Percentiles rank a stretch among this genome's conserved stretches.
phyloP scores from a whole-genome alignment of 1,284 basidiomycete species.

The Erythrobasidium hasegawianum region DNA sequence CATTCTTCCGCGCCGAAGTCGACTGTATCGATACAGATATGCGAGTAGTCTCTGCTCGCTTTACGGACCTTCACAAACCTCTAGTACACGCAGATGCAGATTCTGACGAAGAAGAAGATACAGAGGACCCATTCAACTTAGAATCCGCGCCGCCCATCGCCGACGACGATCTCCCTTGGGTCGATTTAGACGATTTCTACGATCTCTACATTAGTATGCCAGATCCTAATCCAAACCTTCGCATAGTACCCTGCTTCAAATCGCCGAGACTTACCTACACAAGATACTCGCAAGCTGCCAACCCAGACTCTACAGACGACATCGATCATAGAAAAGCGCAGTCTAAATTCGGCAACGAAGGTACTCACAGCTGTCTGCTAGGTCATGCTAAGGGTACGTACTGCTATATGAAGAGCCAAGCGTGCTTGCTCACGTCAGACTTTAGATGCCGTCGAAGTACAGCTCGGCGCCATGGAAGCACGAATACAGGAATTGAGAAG shows the following conservation, averaged over 20 bases:
- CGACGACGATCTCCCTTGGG: constrained; percentile 57
- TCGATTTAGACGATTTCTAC: constrained; percentile 76
- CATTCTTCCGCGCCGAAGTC: constrained; percentile 89
- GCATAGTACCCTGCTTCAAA: constrained; percentile 66
- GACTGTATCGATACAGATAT: constrained; percentile 73
- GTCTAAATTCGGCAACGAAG: constrained; percentile 81
- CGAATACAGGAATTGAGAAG: constrained; percentile 16
- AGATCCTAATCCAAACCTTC: constrained; percentile 59
- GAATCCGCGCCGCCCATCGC: constrained; percentile 37
- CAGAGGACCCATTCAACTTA: constrained; percentile 32
- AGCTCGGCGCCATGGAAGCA: constrained; percentile 36
- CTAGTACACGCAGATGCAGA: constrained; percentile 37
- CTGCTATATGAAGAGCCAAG: too few species aligned
- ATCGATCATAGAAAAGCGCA: constrained; percentile 50
- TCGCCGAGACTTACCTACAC: constrained; percentile 81
- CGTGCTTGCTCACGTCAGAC: too few species aligned
- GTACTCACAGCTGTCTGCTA: constrained; percentile 78
- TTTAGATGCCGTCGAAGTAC: constrained; percentile 39
- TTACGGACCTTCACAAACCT: constrained; percentile 64
- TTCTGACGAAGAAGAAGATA: constrained; percentile 34
- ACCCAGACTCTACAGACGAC: constrained; percentile 44
- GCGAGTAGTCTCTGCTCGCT: constrained; percentile 72
- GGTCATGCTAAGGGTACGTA: constrained; percentile 64
- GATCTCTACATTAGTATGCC: constrained; percentile 68
- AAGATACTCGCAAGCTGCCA: constrained; percentile 45